Evolutionary conservation across 345 rosid genomes (phyloP), one percentile per base, ranked within the genome.

Genomic region (Isatis tinctoria): DNA sequence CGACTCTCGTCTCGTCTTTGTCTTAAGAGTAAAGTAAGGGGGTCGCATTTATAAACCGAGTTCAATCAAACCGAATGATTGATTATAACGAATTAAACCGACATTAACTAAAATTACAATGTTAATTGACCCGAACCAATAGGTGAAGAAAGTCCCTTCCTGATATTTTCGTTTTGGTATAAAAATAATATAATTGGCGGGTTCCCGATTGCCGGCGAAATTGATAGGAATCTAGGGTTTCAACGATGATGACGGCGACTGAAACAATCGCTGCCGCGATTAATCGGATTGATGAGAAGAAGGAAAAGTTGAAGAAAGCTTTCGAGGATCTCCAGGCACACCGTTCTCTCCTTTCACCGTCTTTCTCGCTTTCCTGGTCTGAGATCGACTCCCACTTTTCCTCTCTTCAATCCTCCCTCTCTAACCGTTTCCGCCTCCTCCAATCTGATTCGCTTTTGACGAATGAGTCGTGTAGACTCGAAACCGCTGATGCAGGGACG

Each of bases 371-470:
- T 60, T 68, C 87, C n/a, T 91, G 97, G 96, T 62, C 88, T 53
- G 90, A 86, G 56, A 59, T 93, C 80, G 92, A 89, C 56, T 54
- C 90, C 16, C 88, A 89, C 84, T 87, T 90, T 72, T 40, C 88
- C 76, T 65, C 87, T 49, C 60, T 79, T 22, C 86, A 86, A 49
- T 17, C 76, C 67, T 73, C 81, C 36, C 76, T 85, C 76, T 47
- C 72, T 16, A 78, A 33, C 44, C 87, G 92, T 3, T 78, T 90
- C 77, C 81, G 74, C 30, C 72, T 72, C 70, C 88, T 88, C 70
- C 83, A 85, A 28, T 82, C 87, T n/a, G 41, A 48, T 39, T 48
- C 82, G 4, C 44, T 57, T 32, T 7, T 27, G 5, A 7, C 33
- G 24, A 18, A 58, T 18, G 30, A 35, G 3, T 24, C 74, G 36